Conservation (phyloP, 306 rosid genomes). For the Herpetospermum pedunculosum region DNA sequence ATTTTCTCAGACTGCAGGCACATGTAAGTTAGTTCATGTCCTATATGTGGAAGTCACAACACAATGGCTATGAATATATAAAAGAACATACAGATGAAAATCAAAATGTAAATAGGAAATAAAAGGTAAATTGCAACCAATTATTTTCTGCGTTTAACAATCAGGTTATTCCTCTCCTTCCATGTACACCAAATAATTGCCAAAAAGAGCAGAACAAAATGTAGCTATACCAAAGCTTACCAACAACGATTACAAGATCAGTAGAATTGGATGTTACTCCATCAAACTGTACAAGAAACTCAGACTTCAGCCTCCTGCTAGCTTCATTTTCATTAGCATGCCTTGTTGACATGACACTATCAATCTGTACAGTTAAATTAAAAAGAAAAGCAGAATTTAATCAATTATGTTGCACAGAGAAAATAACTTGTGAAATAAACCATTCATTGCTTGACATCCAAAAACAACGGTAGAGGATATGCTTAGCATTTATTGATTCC, state of each 20-base stretch:
- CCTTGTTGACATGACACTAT: slow-evolving; percentile 93
- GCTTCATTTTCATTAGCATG: slow-evolving; percentile 76
- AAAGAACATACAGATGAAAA: background rate
- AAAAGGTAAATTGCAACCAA: too few relatives aligned
- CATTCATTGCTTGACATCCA: background rate
- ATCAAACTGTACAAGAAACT: slow-evolving; percentile 93
- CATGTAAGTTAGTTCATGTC: background rate
- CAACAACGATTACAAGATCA: slow-evolving; percentile 86
- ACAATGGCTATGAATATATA: background rate
- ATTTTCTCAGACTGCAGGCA: background rate
- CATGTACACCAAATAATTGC: background rate
- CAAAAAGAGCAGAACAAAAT: background rate
- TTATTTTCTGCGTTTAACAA: too few relatives aligned
- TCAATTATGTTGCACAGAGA: background rate
- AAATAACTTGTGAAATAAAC: background rate
- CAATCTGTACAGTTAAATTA: slow-evolving; percentile 46
- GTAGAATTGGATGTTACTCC: slow-evolving; percentile 84
- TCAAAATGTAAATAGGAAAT: background rate
- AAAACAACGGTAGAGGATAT: background rate
- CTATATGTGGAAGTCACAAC: background rate
- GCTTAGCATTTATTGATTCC: background rate
- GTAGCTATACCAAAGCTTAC: slow-evolving; percentile 30
- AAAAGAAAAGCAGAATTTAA: background rate
- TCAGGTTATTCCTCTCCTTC: background rate
- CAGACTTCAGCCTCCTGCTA: slow-evolving; percentile 90